Base-by-base conservation (phyloP, 225 moss, liverwort and hornwort species). In the Anthoceros angustus region DNA sequence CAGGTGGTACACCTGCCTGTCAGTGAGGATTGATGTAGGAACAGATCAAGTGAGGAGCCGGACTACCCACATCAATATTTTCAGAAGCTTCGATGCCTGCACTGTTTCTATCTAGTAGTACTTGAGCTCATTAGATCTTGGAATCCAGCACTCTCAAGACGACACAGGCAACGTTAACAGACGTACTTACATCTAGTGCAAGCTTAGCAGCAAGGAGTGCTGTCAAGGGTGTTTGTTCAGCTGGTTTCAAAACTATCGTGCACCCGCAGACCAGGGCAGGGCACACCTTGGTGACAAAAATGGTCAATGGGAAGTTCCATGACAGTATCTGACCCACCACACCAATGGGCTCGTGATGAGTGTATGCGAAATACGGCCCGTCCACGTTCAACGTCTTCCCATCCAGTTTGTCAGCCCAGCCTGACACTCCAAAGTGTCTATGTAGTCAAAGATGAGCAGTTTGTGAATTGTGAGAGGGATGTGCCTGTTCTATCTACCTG, bases 301-400 rank as follows among this genome's bases (percentile, higher is more conserved):
- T 86, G n/a, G 87, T 74, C 21, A 90, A 0, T 16, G 93, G 93
- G 68, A 93, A 93, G 63, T 93, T 93, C 93, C 93, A 93, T 7
- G 93, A 85, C 26, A 93, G 82, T 63, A 93, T 93, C 72, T 87
- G 87, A 42, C 93, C 93, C 42, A 87, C 86, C 18, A 93, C 89
- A 5, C 93, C 93, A 12, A 93, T 71, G 8, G 93, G 93, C 70
- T 93, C 93, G 63, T 87, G 93, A 24, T 87, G 75, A 3, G 93
- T 90, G 55, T 87, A 79, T 15, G 82, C 75, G 39, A 83, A 75
- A 64, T 75, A 39, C 2, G 42, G 18, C 8, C 90, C 90, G 12
- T 87, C 93, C 0, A 79, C 8, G 9, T 87, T 83, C 23, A 90
- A 75, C 20, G 93, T 90, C 25, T 61, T 66, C 21, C 93, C 93